Percentiles rank a stretch among this genome's conserved stretches.
Evolutionary conservation across 73 alveolate genomes (phyloP).

Genomic region (Blepharisma stoltei): DNA sequence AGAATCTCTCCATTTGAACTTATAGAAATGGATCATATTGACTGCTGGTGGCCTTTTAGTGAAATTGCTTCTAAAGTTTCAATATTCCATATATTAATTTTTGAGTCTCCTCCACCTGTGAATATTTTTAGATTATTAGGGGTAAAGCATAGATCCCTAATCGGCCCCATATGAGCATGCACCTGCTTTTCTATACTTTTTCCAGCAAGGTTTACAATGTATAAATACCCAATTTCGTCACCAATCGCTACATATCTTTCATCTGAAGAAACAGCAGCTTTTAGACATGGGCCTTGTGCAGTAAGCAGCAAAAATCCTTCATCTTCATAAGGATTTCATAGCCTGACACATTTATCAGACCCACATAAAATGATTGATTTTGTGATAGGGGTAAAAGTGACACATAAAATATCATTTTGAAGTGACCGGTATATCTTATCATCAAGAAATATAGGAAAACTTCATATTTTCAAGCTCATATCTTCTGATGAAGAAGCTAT

Average conservation of each 20-base stretch:
- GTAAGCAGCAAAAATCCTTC: not conserved
- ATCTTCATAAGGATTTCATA: not conserved
- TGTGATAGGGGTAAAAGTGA: not conserved
- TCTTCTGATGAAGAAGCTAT: not conserved
- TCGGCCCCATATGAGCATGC: conserved; percentile 18
- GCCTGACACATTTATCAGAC: not conserved
- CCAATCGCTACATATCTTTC: conserved; percentile 1
- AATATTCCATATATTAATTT: not conserved
- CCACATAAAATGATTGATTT: conserved; percentile 9
- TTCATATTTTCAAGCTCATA: not conserved
- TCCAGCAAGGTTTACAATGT: not conserved
- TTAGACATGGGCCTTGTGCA: conserved; percentile 1
- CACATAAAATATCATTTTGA: not conserved
- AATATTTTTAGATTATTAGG: not conserved
- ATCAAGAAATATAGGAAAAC: conserved; percentile 17
- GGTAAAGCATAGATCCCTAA: conserved; percentile 10
- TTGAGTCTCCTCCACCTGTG: conserved; percentile 25
- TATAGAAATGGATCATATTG: not conserved
- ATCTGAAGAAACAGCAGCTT: conserved; percentile 1
- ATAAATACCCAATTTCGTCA: conserved; percentile 10
- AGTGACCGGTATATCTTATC: not conserved
- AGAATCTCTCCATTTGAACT: not conserved
- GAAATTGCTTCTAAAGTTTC: not conserved
- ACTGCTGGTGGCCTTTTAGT: conserved; percentile 20
- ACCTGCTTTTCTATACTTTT: not conserved